Evolutionary conservation across 2,329 filamentous ascomycete species (phyloP), one percentile per base, ranked within the genome.

Genomic region (Septoria petroselini): DNA sequence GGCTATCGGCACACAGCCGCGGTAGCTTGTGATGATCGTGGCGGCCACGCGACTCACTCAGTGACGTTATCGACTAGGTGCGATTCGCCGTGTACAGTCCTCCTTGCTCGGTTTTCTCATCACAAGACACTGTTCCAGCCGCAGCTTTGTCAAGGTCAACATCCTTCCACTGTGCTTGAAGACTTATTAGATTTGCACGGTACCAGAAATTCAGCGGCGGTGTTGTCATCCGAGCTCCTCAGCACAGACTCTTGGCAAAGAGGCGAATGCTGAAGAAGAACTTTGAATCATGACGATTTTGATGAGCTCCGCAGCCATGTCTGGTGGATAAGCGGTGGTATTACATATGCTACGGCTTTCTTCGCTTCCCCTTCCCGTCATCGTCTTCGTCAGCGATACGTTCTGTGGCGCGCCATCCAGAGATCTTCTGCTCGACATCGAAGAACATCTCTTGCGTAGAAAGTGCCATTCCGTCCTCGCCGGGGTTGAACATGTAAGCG

Each of bases 401-500:
- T 53, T 94, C 86, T 1, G 85, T 86, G 45, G 82, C 85, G 23
- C 88, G 81, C 43, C 43, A 46, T 38, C 39, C 43, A 18, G 43
- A 46, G 19, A 95, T 79, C 15, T 86, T 80, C 65, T 85, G 83
- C 71, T 95, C 86, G 1, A 95, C 88, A 68, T 91, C 87, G 52
- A 86, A 78, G 62, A 89, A 94, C 90, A 96, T 96, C 67, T 88
- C 86, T 49, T 85, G 77, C 1, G 91, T 90, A 64, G 95, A 89
- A 52, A 87, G 85, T 25, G 95, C 91, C 23, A 96, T 84, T 3
- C 86, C 88, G 30, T 91, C 88, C 68, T 95, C 89, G 55, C 95
- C 88, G 0, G 87, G 84, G 62, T 97, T 97, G 75, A 95, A 98
- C 93, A 98, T 97, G 70, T 96, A 86, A 14, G 93, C 91, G 64